These are phyloP conservation scores for Boletus eberwhitei DNA, from an alignment of 768 basidiomycete genomes.

Conservation along the genomic window DNA sequence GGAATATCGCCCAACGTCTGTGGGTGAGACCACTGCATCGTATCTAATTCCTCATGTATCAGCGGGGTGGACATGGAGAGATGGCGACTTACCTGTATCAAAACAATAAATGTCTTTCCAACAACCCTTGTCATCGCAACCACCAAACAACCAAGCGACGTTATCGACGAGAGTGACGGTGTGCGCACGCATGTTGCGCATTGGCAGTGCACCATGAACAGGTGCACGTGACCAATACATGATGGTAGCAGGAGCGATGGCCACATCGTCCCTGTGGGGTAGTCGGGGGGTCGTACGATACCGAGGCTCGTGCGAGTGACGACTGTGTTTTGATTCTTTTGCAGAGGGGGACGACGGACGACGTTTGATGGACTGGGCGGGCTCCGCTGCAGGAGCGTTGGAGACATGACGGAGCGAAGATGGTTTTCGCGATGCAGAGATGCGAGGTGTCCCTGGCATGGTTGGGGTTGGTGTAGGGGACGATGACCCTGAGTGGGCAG, in stretches of 20 bases:
- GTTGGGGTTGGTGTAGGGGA: constrained; percentile 17
- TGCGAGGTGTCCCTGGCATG: constrained; percentile 26
- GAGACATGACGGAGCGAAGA: constrained; percentile 32
- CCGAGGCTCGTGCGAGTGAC: constrained; percentile 28
- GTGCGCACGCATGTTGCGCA: constrained; percentile 73
- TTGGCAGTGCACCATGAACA: constrained; percentile 67
- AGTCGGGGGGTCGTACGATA: constrained; percentile 53
- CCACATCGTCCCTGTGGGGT: constrained; percentile 57
- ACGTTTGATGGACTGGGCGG: constrained; percentile 24
- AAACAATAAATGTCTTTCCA: constrained; percentile 80
- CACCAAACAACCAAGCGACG: constrained; percentile 84
- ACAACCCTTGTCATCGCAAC: constrained; percentile 77
- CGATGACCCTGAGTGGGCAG: background rate
- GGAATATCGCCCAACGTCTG: constrained; percentile 75
- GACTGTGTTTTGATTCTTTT: constrained; percentile 23
- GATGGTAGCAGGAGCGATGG: constrained; percentile 61
- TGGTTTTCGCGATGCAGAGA: constrained; percentile 27
- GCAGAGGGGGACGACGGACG: constrained; percentile 27
- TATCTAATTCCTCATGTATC: constrained; percentile 47
- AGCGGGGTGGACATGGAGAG: background rate
- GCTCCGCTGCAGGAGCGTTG: constrained; percentile 26
- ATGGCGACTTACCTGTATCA: constrained; percentile 59
- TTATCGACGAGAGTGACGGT: constrained; percentile 81
- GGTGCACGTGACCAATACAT: constrained; percentile 90
- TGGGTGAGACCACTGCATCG: constrained; percentile 85